Percentiles rank a stretch among this genome's conserved stretches.
Evolutionary conservation across 1,284 basidiomycete genomes (phyloP).

Genomic region (Cystobasidium sp.): DNA sequence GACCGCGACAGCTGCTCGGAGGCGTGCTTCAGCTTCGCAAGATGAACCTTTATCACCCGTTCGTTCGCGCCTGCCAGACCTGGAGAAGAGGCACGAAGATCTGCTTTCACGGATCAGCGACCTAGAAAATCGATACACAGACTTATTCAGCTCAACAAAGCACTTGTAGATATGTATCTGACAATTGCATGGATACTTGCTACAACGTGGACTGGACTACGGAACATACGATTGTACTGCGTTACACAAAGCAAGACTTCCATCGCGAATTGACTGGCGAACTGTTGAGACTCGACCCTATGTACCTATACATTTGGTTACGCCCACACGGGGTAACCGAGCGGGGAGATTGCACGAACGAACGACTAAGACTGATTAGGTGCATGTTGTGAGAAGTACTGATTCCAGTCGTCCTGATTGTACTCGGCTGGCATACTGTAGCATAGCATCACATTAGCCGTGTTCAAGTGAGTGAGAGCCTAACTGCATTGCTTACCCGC

Average conservation of each 20-base stretch:
- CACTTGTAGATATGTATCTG: background rate
- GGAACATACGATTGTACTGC: background rate
- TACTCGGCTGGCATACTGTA: conserved; percentile 16
- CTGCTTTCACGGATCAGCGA: conserved; percentile 44
- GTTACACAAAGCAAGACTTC: background rate
- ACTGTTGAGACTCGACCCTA: background rate
- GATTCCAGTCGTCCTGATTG: conserved; percentile 16
- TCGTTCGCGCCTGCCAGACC: background rate
- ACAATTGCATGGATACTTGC: background rate
- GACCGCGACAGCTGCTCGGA: background rate
- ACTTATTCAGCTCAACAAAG: conserved; percentile 8
- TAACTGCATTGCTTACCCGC: background rate
- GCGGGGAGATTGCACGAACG: background rate
- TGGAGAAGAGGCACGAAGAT: conserved; percentile 45
- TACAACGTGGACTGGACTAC: conserved; percentile 7
- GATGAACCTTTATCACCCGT: background rate
- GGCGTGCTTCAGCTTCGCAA: too few relatives aligned
- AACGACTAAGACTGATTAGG: conserved; percentile 13
- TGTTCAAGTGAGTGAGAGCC: background rate
- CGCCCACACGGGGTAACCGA: too few relatives aligned
- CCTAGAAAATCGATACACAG: conserved; percentile 45
- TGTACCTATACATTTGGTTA: background rate
- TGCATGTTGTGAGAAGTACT: conserved; percentile 16
- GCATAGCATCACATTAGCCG: background rate
- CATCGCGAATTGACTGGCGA: background rate